Conservation (phyloP, 2,329 filamentous ascomycete species). For the Taxawa tesnikishii region DNA sequence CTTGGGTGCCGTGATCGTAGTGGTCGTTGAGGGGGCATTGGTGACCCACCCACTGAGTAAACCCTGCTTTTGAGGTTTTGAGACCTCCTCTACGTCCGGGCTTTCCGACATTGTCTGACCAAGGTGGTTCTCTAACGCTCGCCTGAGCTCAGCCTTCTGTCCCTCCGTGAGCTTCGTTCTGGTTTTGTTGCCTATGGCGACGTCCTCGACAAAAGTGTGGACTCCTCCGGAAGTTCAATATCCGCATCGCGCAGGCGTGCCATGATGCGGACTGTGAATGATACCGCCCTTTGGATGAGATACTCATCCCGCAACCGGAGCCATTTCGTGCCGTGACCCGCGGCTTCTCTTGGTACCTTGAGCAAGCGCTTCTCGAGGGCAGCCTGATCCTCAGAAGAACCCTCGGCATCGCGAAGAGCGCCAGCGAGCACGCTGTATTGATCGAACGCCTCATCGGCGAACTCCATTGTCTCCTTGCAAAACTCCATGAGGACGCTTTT, state of each 20-base stretch:
- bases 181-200: conserved; percentile 48
- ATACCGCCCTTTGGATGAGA: conserved; percentile 69
- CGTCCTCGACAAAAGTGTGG: conserved; percentile 51
- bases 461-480: conserved; percentile 88
- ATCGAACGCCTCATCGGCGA: conserved; percentile 73
- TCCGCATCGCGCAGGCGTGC: conserved; percentile 65
- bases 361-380: conserved; percentile 43
- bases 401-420: conserved; percentile 42
- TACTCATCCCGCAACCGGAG: conserved; percentile 80
- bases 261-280: conserved; percentile 73
- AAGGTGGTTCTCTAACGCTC: conserved; percentile 44
- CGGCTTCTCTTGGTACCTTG: conserved; percentile 50
- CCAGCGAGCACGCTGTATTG: conserved; percentile 75
- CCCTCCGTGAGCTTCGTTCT: conserved; percentile 70
- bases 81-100: conserved; percentile 6
- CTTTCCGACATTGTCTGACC: conserved; percentile 17
- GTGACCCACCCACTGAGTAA: conserved; percentile 27
- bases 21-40: conserved; percentile 10
- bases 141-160: conserved; percentile 71
- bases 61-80: conserved; percentile 24
- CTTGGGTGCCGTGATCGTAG: conserved; percentile 11
- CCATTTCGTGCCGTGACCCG: conserved; percentile 69
- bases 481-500: conserved; percentile 79
- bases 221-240: conserved; percentile 53
- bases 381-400: conserved; percentile 18